Base-by-base conservation (phyloP, 805 yeast species). In the Metschnikowia cerradonensis region DNA sequence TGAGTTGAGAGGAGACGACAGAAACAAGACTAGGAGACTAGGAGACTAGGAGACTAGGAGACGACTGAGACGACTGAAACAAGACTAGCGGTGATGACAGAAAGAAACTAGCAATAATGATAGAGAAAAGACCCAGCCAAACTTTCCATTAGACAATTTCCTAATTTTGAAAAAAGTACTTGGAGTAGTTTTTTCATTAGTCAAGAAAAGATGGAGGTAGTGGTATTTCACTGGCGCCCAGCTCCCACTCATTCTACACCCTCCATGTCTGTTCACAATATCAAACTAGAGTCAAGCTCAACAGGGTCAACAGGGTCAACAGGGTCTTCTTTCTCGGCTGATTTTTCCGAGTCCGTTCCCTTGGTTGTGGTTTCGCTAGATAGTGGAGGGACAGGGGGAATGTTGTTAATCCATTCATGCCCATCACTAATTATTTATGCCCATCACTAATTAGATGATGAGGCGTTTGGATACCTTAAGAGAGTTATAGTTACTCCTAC, bases 211-310 rank as follows among this genome's bases (percentile, higher is more conserved):
- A 67, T 68, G 65, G 67, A 66, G 71, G 70, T 67, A 65, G 72
- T 67, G 71, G 72, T 68, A 67, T 32, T 45, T 70, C 73, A 70
- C 72, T 63, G 71, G 72, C 72, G 70, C 73, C 70, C 64, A 67
- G 72, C 72, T 68, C 73, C 72, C 73, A 68, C 73, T 67, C 67
- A 68, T 69, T 55, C 72, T 22, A 66, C 70, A 66, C 69, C 72
- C 63, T 58, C 65, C 58, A 64, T 62, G 64, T 61, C 64, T 62
- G 56, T 69, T 66, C 72, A 67, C 72, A 26, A 39, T 38, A 19
- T 41, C 72, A 68, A 69, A 68, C 72, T 68, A 67, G 71, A 68
- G 72, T 67, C 71, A 69, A 70, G 71, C 73, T 68, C 67, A 64
- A 60, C 65, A 62, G 65, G 67, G 67, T 61, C 65, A n/a, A n/a